Conservation (phyloP, 176 grass and related monocot genomes). For the Oryza brachyantha region DNA sequence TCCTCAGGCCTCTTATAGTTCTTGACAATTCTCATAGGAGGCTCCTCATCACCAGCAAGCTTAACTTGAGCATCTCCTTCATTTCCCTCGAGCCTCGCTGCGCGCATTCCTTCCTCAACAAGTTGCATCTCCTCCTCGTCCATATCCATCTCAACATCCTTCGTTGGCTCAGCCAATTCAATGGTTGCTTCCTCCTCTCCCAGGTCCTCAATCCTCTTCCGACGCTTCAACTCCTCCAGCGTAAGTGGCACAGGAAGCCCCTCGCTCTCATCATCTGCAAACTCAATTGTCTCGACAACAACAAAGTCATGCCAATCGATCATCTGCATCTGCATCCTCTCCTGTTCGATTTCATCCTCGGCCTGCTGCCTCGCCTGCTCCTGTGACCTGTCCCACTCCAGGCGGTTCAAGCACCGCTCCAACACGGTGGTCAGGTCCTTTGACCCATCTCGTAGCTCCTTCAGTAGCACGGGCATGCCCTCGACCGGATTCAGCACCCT, state of each 20-base stretch:
- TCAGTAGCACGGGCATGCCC: slow-evolving; percentile 32
- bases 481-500: slow-evolving; percentile 74
- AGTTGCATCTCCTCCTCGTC: slow-evolving; percentile 92
- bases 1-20: slow-evolving; percentile 96
- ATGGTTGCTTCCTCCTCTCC: slow-evolving; percentile 49
- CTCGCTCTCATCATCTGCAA: slow-evolving; percentile 79
- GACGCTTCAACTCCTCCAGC: slow-evolving; percentile 74
- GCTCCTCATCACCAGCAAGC: slow-evolving; percentile 54
- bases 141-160: slow-evolving; percentile 87
- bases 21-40: slow-evolving; percentile 94
- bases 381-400: slow-evolving; percentile 94
- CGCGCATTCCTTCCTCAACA: slow-evolving; percentile 91
- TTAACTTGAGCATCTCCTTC: slow-evolving; percentile 41
- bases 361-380: slow-evolving; percentile 87
- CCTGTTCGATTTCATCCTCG: slow-evolving; percentile 93
- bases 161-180: slow-evolving; percentile 62
- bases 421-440: slow-evolving; percentile 65
- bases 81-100: slow-evolving; percentile 58
- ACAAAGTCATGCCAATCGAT: slow-evolving; percentile 99
- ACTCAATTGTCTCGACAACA: slow-evolving; percentile 89
- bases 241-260: slow-evolving; percentile 77
- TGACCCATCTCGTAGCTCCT: slow-evolving; percentile 47
- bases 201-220: slow-evolving; percentile 69
- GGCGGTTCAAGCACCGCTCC: slow-evolving; percentile 75
- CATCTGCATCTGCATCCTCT: slow-evolving; percentile 85